Conservation (phyloP, 768 basidiomycete species). For the Dacryopinax primogenitus region DNA sequence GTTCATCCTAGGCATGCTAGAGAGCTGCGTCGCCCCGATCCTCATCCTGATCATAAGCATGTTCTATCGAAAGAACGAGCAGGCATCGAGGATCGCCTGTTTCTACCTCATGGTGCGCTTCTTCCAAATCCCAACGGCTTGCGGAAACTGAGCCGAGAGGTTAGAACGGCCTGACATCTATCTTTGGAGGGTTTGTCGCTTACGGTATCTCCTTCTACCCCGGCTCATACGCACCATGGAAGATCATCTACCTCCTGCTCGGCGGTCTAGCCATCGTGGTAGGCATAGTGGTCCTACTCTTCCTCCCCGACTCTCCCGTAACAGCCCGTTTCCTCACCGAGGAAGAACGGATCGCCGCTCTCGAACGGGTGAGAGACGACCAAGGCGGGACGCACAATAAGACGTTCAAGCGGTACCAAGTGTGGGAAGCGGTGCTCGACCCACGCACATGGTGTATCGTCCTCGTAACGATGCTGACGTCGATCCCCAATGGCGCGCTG, state of each 20-base stretch:
- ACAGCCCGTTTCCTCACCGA: slow-evolving; percentile 43
- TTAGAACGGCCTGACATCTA: slow-evolving; percentile 47
- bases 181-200: slow-evolving; percentile 53
- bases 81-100: slow-evolving; percentile 47
- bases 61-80: slow-evolving; percentile 59
- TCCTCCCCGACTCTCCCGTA: slow-evolving; percentile 54
- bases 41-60: slow-evolving; percentile 50
- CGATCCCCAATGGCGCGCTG: slow-evolving; percentile 50
- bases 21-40: slow-evolving; percentile 51
- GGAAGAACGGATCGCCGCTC: slow-evolving; percentile 47
- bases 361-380: slow-evolving; percentile 56
- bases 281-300: slow-evolving; percentile 43
- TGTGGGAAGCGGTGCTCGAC: slow-evolving; percentile 44
- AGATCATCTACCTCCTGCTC: slow-evolving; percentile 48
- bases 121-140: neutral
- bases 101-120: slow-evolving; percentile 50
- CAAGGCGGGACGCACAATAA: slow-evolving; percentile 50
- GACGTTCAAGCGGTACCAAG: slow-evolving; percentile 45
- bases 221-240: slow-evolving; percentile 43
- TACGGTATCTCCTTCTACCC: slow-evolving; percentile 43
- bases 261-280: slow-evolving; percentile 49
- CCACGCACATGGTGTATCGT: slow-evolving; percentile 51
- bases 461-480: slow-evolving; percentile 45
- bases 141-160: neutral
- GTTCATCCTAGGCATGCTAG: slow-evolving; percentile 54